Evolutionary conservation across 257 asterid species (phyloP).

Genomic region (Fraxinus cuspidata): DNA sequence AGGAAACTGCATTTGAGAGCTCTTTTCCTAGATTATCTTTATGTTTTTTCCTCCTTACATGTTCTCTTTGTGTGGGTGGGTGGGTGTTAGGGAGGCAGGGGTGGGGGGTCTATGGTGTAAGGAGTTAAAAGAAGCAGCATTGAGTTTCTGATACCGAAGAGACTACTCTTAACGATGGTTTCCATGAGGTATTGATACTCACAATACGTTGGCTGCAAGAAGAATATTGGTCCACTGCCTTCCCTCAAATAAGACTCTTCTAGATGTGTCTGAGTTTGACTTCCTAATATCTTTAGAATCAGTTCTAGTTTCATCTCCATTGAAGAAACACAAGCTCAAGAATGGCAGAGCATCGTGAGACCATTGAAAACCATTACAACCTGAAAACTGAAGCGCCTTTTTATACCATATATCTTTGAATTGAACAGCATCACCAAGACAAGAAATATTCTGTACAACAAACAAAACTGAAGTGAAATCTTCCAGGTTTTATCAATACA

Average conservation of each 20-base stretch:
- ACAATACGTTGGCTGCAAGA: constrained; percentile 75
- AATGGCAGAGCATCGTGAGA: constrained; percentile 44
- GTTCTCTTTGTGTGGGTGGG: neutral
- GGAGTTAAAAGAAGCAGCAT: neutral
- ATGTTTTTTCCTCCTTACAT: neutral
- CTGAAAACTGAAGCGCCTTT: constrained; percentile 49
- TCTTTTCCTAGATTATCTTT: neutral
- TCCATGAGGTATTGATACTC: constrained; percentile 37
- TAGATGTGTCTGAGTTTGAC: constrained; percentile 43
- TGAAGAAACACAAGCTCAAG: constrained; percentile 58
- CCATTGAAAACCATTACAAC: constrained; percentile 49
- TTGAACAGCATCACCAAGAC: constrained; percentile 47
- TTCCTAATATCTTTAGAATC: constrained; percentile 37
- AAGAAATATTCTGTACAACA: constrained; percentile 47
- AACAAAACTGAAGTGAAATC: constrained; percentile 23
- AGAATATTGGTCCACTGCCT: constrained; percentile 73
- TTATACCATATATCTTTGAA: constrained; percentile 50
- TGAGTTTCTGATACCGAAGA: neutral
- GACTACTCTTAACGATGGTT: neutral
- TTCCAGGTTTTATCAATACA: constrained; percentile 15
- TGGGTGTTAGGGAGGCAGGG: neutral
- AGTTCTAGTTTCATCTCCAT: constrained; percentile 49
- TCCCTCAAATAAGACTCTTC: constrained; percentile 46
- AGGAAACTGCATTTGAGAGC: constrained; percentile 12
- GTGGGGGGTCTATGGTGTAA: neutral